Conservation (phyloP, 768 basidiomycete species). For the Asterophora parasitica region DNA sequence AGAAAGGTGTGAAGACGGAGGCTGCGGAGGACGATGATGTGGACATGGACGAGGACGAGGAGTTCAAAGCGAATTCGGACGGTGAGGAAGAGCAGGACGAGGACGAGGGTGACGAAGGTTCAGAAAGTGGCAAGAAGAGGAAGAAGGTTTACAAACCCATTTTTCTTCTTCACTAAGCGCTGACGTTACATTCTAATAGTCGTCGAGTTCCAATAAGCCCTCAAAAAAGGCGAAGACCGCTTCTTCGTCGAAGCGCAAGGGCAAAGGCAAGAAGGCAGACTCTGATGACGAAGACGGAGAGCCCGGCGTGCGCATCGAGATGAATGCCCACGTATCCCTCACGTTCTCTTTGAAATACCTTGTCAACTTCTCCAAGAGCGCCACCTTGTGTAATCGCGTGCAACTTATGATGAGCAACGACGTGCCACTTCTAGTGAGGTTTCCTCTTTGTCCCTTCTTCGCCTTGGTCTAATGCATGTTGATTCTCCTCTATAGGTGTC, state of each 20-base stretch:
- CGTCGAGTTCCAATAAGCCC: conserved; percentile 38
- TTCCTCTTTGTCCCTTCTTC: not conserved
- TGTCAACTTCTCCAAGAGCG: conserved; percentile 92
- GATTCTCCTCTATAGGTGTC: conserved; percentile 53
- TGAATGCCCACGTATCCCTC: conserved; percentile 86
- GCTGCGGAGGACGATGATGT: conserved; percentile 41
- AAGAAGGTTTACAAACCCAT: conserved; percentile 46
- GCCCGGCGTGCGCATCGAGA: conserved; percentile 66
- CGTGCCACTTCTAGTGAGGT: conserved; percentile 76
- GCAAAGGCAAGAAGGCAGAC: conserved; percentile 52
- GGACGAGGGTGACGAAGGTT: conserved; percentile 46
- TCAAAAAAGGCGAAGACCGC: conserved; percentile 41
- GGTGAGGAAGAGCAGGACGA: conserved; percentile 51
- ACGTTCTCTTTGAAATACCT: conserved; percentile 98
- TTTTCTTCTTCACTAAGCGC: not conserved
- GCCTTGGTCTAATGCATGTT: too few species aligned
- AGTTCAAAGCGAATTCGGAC: conserved; percentile 49
- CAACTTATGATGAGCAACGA: conserved; percentile 90
- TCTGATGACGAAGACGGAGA: conserved; percentile 50
- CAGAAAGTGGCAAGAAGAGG: conserved; percentile 59
- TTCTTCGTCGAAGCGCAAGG: conserved; percentile 35
- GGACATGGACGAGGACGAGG: conserved; percentile 42
- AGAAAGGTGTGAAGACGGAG: conserved; percentile 44
- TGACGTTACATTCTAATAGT: conserved; percentile 18
- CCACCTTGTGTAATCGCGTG: conserved; percentile 65